Evolutionary conservation across 106 monocot genomes (phyloP), one percentile per base, ranked within the genome.

Genomic region (Dendrobium officinale): DNA sequence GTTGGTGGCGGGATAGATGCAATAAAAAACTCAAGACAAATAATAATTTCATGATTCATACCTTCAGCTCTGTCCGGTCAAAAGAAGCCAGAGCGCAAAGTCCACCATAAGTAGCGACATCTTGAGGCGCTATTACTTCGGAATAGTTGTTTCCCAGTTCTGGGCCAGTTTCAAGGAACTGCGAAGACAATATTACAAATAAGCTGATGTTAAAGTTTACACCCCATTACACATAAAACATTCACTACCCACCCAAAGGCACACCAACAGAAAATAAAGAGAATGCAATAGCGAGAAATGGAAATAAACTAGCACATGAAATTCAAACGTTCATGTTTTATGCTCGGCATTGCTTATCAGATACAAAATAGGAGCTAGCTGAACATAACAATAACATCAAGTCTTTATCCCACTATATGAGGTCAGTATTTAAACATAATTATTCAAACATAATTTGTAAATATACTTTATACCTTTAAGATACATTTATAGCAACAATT

Each of bases 71-170:
- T 29, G 89, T 83, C 56, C 97, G 84, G 77, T 98, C 97, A 86
- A 94, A 98, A 79, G 92, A 98, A 84, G 94, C 97, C 72, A 98
- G 86, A 22, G 97, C 97, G 89, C 97, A 98, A 75, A 98, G 92
- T 78, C 94, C 94, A 79, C 97, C 97, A 87, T 94, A 98, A 43
- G 86, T 88, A 76, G 89, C 97, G 67, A 98, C 92, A 88, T 98
- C 97, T 84, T 98, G 97, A 1, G 90, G 86, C 66, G 92, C 90
- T 75, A 98, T 92, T 44, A 94, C 88, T 79, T 98, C 92, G 75
- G 89, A 82, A 80, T 92, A 98, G 75, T 88, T 89, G 77, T 89
- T 98, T 42, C 89, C 89, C 45, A 98, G 82, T 80, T 98, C 97
- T 64, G 83, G 82, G 19, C 90, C 86, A 43, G 92, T 98, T 77